These are phyloP conservation scores for Colletotrichum sidae DNA, from an alignment of 2,329 filamentous ascomycete species.

Conservation along the genomic window DNA sequence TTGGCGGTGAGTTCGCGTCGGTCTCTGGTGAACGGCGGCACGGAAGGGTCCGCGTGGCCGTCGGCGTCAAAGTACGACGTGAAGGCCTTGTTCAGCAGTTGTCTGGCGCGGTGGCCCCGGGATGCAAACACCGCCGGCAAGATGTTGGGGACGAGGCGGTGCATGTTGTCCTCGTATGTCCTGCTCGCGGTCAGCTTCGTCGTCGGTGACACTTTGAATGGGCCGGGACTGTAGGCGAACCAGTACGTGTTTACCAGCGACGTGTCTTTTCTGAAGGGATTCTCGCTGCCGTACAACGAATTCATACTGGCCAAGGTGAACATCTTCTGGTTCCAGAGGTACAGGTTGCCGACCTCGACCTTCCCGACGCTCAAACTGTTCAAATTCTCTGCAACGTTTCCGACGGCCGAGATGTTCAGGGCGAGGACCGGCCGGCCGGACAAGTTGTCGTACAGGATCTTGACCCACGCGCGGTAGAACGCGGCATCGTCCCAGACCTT, in stretches of 20 bases:
- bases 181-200: slow-evolving; percentile 31
- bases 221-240: slow-evolving; percentile 33
- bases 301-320: slow-evolving; percentile 52
- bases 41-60: slow-evolving; percentile 42
- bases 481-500: slow-evolving; percentile 36
- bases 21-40: slow-evolving; percentile 43
- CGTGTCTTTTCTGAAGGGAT: slow-evolving; percentile 51
- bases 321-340: slow-evolving; percentile 49
- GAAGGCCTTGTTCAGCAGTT: slow-evolving; percentile 41
- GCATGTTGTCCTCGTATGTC: slow-evolving; percentile 43
- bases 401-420: slow-evolving; percentile 45
- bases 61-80: slow-evolving; percentile 45
- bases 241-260: slow-evolving; percentile 48
- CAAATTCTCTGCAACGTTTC: slow-evolving; percentile 42
- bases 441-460: slow-evolving; percentile 44
- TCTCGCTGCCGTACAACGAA: slow-evolving; percentile 55
- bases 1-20: slow-evolving; percentile 43
- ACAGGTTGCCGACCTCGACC: slow-evolving; percentile 50
- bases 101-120: slow-evolving; percentile 44
- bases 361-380: slow-evolving; percentile 40
- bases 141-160: slow-evolving; percentile 44
- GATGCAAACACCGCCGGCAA: slow-evolving; percentile 45
- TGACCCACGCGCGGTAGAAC: slow-evolving; percentile 9
- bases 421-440: slow-evolving; percentile 43
- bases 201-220: background rate